A percentile compares a stretch with the other conserved stretches of the same genome.
These are phyloP conservation scores for Ostreobium quekettii DNA, from an alignment of 139 green algal genomes.

Conservation along the genomic window DNA sequence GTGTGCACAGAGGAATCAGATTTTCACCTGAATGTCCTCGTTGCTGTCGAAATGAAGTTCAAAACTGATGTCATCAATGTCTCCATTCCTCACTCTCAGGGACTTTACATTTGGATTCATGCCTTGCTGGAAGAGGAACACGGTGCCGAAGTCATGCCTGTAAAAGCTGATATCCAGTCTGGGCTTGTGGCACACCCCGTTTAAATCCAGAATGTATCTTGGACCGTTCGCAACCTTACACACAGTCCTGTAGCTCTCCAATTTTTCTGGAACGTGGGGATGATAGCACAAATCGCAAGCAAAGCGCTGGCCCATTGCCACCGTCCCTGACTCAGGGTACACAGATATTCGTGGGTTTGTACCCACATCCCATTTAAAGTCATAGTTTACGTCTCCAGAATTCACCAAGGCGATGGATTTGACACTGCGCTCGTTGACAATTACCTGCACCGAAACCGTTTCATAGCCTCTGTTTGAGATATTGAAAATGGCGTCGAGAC, in stretches of 20 bases:
- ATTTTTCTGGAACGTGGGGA: conserved; percentile 40
- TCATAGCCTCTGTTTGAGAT: too few species aligned
- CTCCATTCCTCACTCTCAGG: conserved; percentile 53
- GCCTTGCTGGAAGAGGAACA: conserved; percentile 44
- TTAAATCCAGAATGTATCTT: conserved; percentile 48
- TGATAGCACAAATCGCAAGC: conserved; percentile 56
- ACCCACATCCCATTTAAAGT: conserved; percentile 60
- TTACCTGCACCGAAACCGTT: too few species aligned
- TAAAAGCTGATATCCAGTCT: conserved; percentile 55
- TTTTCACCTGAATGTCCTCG: conserved; percentile 31
- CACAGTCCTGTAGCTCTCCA: conserved; percentile 41
- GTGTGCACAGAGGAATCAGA: too few species aligned
- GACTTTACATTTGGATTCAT: conserved; percentile 31
- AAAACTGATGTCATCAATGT: conserved; percentile 49
- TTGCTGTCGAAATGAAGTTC: conserved; percentile 43
- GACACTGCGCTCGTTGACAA: conserved; percentile 59
- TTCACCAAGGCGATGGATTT: conserved; percentile 53
- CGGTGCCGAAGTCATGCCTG: conserved; percentile 58
- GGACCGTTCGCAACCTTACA: conserved; percentile 44
- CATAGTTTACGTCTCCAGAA: conserved; percentile 46
- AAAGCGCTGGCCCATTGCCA: conserved; percentile 47
- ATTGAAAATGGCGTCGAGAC: too few species aligned
- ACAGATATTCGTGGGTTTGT: conserved; percentile 41
- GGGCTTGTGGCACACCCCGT: conserved; percentile 56
- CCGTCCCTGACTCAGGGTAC: conserved; percentile 42